Percentiles rank a stretch among this genome's conserved stretches.
Evolutionary conservation across 2,329 filamentous ascomycete species (phyloP).

Genomic region (Ascochyta rabiei): DNA sequence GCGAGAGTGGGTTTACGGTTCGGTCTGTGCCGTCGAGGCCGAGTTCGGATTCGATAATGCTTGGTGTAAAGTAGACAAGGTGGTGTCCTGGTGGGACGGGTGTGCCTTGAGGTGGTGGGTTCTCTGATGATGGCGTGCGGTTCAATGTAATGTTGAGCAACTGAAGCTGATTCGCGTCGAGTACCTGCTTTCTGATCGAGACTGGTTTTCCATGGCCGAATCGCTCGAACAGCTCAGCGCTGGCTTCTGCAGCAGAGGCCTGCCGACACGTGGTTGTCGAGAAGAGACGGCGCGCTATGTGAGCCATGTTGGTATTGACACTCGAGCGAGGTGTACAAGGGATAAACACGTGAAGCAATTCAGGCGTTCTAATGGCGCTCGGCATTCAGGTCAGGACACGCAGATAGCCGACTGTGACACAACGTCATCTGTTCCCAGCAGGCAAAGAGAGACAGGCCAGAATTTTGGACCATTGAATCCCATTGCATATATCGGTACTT

Average conservation of each 20-base stretch:
- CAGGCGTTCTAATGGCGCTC: background rate
- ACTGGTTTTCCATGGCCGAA: constrained; percentile 36
- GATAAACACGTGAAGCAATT: background rate
- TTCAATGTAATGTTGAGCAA: constrained; percentile 37
- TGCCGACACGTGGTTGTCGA: constrained; percentile 18
- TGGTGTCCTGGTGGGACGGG: constrained; percentile 74
- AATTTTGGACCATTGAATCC: background rate
- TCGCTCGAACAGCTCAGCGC: constrained; percentile 39
- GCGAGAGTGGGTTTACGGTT: constrained; percentile 73
- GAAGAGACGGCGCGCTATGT: constrained; percentile 28
- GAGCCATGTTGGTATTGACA: constrained; percentile 20
- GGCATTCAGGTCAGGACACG: background rate
- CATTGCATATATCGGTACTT: background rate
- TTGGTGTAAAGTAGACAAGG: constrained; percentile 85
- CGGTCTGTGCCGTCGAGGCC: constrained; percentile 84
- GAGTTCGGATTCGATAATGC: constrained; percentile 66
- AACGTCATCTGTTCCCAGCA: constrained; percentile 9
- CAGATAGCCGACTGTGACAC: constrained; percentile 31
- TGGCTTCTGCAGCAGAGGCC: constrained; percentile 39
- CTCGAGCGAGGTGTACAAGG: background rate
- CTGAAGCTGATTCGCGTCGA: constrained; percentile 45
- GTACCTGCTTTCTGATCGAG: constrained; percentile 37
- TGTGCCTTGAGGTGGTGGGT: constrained; percentile 30
- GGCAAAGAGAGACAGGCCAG: background rate
- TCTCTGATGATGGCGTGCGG: constrained; percentile 29